Base-by-base conservation (phyloP, 1,284 basidiomycete species). In the Microbotryum silenes-acaulis region DNA sequence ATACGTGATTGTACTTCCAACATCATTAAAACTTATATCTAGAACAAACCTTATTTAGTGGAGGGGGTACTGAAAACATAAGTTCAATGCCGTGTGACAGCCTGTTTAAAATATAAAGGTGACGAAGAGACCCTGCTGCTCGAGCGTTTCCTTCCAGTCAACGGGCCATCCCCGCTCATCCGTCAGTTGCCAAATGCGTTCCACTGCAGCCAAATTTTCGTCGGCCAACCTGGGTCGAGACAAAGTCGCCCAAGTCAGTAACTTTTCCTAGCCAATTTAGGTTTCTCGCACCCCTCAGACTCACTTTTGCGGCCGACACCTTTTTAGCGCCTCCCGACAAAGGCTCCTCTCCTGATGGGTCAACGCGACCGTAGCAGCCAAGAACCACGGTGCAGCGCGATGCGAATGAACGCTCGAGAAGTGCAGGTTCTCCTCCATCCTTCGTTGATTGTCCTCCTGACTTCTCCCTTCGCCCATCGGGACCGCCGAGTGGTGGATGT, bases 321-420 rank as follows among this genome's bases (percentile, higher is more conserved):
- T 21, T 27, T 12, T 23, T 18, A 50, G 27, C 21, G 25, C n/a
- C 27, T 63, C 51, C 9, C 52, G 52, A 31, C 64, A 68, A 33
- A 60, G 27, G 0, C 55, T 60, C 23, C 67, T 59, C 21, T 68
- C 67, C 0, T 20, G 21, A 1, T 57, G 47, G 3, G 42, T 23
- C 20, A 51, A 21, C 4, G 67, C 52, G 44, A 63, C 61, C 6
- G 64, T 66, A 16, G 64, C 64, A 16, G 64, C 67, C 46, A 68
- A 59, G 58, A 63, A 64, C 60, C 62, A 68, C 2, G 64, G 67
- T 3, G 64, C 57, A 46, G 57, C 66, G 46, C 62, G 59, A 16
- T 33, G 49, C 33, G 60, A 54, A n/a, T 57, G 57, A 14, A 58
- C 48, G 37, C 37, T 42, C 20, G 53, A 57, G 51, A 60, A 50